Evolutionary conservation across 805 yeast species (phyloP).

Genomic region (Candida ortonii): DNA sequence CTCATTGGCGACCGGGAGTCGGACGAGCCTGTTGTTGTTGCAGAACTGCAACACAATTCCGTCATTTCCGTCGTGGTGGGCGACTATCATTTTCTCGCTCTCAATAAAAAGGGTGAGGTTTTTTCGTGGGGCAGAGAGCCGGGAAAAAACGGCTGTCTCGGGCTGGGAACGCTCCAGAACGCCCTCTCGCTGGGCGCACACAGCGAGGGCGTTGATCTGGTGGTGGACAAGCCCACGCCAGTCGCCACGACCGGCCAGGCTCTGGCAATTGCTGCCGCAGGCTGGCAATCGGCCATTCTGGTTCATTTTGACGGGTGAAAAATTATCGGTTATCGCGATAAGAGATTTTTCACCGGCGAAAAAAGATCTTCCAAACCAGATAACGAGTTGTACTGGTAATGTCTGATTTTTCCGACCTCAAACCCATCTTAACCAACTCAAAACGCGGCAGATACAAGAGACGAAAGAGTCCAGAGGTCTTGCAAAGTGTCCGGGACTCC

Average conservation of each 20-base stretch:
- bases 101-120: conserved; percentile 55
- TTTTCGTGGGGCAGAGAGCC: conserved; percentile 70
- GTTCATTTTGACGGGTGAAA: conserved; percentile 23
- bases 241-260: conserved; percentile 43
- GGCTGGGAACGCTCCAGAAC: conserved; percentile 44
- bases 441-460: conserved; percentile 17
- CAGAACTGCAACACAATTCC: conserved; percentile 44
- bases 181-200: conserved; percentile 23
- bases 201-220: conserved; percentile 35
- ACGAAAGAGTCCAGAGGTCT: conserved; percentile 1
- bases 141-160: conserved; percentile 64
- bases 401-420: conserved; percentile 22
- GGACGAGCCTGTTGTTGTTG: conserved; percentile 34
- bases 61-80: conserved; percentile 63
- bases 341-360: background rate
- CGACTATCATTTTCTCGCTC: conserved; percentile 67
- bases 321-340: too few species aligned
- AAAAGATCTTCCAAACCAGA: too few species aligned
- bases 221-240: conserved; percentile 40
- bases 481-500: background rate
- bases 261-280: conserved; percentile 66
- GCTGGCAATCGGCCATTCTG: conserved; percentile 78
- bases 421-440: conserved; percentile 18
- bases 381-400: too few species aligned
- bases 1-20: conserved; percentile 37